A percentile compares a stretch with the other conserved stretches of the same genome.
Evolutionary conservation across 495 filamentous ascomycete genomes (phyloP).

Genomic region (Aspergillus heteromorphus): DNA sequence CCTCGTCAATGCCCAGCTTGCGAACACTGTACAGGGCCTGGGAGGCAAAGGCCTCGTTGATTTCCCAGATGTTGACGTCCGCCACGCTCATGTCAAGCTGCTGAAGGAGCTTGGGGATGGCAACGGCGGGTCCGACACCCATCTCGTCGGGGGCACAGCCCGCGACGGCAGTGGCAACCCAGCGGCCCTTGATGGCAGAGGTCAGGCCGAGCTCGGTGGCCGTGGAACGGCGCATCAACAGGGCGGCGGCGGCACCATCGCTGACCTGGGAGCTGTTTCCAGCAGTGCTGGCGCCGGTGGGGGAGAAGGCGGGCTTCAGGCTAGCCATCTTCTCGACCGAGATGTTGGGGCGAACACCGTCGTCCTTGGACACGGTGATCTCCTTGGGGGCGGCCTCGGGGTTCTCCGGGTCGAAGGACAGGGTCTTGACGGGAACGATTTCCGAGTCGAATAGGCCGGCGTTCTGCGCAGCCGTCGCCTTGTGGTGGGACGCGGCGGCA

Average conservation of each 20-base stretch:
- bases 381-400: constrained; percentile 57
- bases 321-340: constrained; percentile 64
- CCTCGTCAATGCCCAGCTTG: constrained; percentile 62
- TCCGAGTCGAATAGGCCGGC: constrained; percentile 69
- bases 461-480: constrained; percentile 63
- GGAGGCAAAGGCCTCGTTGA: constrained; percentile 93
- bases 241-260: constrained; percentile 77
- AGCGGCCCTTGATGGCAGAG: constrained; percentile 68
- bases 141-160: constrained; percentile 88
- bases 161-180: constrained; percentile 64
- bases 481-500: constrained; percentile 64
- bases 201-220: constrained; percentile 67
- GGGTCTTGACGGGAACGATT: constrained; percentile 68
- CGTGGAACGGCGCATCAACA: constrained; percentile 82
- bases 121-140: constrained; percentile 82
- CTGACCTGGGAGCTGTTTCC: constrained; percentile 84
- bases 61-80: constrained; percentile 88
- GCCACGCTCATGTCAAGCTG: constrained; percentile 55
- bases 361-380: constrained; percentile 64
- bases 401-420: constrained; percentile 50
- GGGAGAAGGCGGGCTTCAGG: constrained; percentile 80
- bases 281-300: constrained; percentile 69
- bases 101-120: constrained; percentile 72
- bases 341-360: constrained; percentile 68
- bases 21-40: constrained; percentile 79